These are phyloP conservation scores for Pichia sp. DNA, from an alignment of 1,139 yeast genomes.

Conservation along the genomic window DNA sequence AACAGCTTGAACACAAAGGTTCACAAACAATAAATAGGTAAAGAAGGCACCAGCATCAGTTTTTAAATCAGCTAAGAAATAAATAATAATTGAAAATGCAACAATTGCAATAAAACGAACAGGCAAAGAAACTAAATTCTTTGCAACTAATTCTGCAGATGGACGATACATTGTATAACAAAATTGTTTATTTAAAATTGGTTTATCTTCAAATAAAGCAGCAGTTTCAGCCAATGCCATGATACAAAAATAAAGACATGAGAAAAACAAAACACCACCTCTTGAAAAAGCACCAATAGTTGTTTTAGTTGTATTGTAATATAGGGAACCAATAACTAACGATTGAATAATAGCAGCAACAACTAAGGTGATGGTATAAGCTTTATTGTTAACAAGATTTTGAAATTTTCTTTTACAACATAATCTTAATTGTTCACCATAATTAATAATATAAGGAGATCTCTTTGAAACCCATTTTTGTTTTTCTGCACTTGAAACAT, in stretches of 20 bases:
- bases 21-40: conserved; percentile 37
- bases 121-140: conserved; percentile 37
- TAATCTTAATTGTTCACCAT: conserved; percentile 38
- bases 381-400: conserved; percentile 41
- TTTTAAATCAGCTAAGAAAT: conserved; percentile 38
- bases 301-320: conserved; percentile 30
- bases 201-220: conserved; percentile 36
- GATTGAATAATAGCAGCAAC: conserved; percentile 45
- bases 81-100: conserved; percentile 34
- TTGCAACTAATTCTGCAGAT: conserved; percentile 42
- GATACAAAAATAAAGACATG: conserved; percentile 39
- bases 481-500: conserved; percentile 20
- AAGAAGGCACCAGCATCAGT: conserved; percentile 39
- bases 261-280: conserved; percentile 37
- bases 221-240: conserved; percentile 38
- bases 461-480: conserved; percentile 29
- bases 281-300: conserved; percentile 36
- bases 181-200: conserved; percentile 39
- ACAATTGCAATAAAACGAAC: conserved; percentile 31
- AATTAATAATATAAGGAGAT: conserved; percentile 42
- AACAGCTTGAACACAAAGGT: conserved; percentile 36
- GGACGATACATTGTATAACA: conserved; percentile 40
- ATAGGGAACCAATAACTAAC: conserved; percentile 35
- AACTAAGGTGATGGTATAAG: conserved; percentile 40
- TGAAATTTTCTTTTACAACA: conserved; percentile 43